Base-by-base conservation (phyloP, 2,329 filamentous ascomycete genomes). In the Helminthosporium solani region DNA sequence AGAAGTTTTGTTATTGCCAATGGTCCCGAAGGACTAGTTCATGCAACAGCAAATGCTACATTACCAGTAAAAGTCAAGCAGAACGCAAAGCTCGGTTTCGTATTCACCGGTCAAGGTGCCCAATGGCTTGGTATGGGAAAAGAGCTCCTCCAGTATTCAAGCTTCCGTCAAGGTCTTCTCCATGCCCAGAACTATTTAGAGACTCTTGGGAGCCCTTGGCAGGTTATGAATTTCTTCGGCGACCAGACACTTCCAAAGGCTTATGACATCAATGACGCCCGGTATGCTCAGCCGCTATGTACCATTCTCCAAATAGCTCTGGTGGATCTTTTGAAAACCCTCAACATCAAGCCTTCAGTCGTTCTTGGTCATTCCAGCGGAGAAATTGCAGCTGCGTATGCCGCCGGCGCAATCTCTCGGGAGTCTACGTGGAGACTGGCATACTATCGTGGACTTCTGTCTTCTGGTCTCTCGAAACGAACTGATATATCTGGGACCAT, bases 101-200 rank as follows among this genome's bases (percentile, higher is more conserved):
- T 65, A 1, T 68, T 66, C 50, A 68, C 61, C 1, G 65, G 65
- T 1, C 64, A 68, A 49, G 64, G 65, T 8, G 64, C 64, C 2
- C 61, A 66, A 31, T 67, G 55, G 51, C 9, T 35, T 33, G 44
- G 44, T 0, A 66, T 66, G 63, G 63, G 59, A 27, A 18, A 19
- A 19, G 33, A 44, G 23, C 18, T 44, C 8, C n/a, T 37, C 4
- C 20, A 14, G 9, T 58, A 53, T 19, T 19, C 44, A 2, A 31
- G 42, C 1, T 63, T 63, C 39, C 11, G 30, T 1, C 11, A 44
- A 2, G 49, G 44, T 8, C 39, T 63, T 7, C 33, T 21, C 8
- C 16, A 25, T 5, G 19, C 30, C 15, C 28, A 20, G 18, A 20
- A 18, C 3, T 15, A 27, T 8, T 21, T 42, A 3, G 21, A 34